Base-by-base conservation (phyloP, 805 yeast genomes). In the Kodamaea laetipori region DNA sequence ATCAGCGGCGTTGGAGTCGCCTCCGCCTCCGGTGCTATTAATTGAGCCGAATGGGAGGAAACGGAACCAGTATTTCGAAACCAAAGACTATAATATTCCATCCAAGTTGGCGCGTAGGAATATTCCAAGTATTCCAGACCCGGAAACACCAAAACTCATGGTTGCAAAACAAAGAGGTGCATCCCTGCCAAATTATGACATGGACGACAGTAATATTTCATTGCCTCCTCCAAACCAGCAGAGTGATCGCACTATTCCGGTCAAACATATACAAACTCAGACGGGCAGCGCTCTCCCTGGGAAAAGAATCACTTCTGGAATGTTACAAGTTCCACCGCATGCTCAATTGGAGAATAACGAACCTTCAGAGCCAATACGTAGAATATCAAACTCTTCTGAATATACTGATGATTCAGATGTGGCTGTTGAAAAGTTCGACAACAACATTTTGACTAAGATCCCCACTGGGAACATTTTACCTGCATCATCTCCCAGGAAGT, bases 281-380 rank as follows among this genome's bases (percentile, higher is more conserved):
- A 31, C 41, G 9, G 34, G 30, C 3, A 18, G 11, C 16, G 25
- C 28, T n/a, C 37, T 23, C 13, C 25, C 37, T 13, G 38, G 11
- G 1, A 46, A 49, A 16, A 53, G 74, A 19, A 67, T 70, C 26
- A 70, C 74, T 7, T 67, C 73, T 1, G 76, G 76, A 3, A 70
- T 70, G 76, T 56, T 70, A 21, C 58, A 49, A 25, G 54, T 59
- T 12, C 74, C 75, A 1, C 51, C 58, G 7, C 66, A 60, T 27
- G 45, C 66, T 1, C 61, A 55, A 41, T 37, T 58, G n/a, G 66
- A 60, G 17, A 51, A 50, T 11, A 52, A 51, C 17, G 56, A 52
- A 5, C 15, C 19, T 12, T 23, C 6, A 16, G 19, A 15, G 6
- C n/a, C 28, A 4, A 23, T 13, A 13, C 12, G 26, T 8, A 35